Evolutionary conservation across 2,329 filamentous ascomycete species (phyloP).

Genomic region (Clathrospora elynae): DNA sequence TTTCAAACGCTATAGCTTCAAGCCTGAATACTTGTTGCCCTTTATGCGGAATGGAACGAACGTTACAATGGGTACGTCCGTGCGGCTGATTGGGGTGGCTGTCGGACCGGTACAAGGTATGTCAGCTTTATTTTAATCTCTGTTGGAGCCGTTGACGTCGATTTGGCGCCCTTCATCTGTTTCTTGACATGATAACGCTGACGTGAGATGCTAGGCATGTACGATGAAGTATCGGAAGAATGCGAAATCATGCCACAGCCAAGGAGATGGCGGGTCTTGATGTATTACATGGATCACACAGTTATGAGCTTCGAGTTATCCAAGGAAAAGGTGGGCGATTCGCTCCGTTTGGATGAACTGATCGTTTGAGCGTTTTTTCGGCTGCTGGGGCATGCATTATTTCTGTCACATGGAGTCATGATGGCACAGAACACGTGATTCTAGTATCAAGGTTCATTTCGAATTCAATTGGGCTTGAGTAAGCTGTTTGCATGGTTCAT

Average conservation of each 20-base stretch:
- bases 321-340: conserved; percentile 21
- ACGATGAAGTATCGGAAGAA: neutral
- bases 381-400: neutral
- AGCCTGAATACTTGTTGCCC: conserved; percentile 63
- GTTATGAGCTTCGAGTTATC: conserved; percentile 72
- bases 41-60: conserved; percentile 24
- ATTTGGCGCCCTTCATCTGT: conserved; percentile 18
- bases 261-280: conserved; percentile 67
- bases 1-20: conserved; percentile 51
- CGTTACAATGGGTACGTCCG: conserved; percentile 12
- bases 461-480: too few relatives aligned
- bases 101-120: conserved; percentile 65
- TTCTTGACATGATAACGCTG: neutral
- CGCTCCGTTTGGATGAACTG: conserved; percentile 26
- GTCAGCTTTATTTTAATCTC: too few relatives aligned
- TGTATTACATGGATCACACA: conserved; percentile 73
- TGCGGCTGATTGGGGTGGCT: conserved; percentile 68
- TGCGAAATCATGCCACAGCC: neutral
- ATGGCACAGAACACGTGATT: too few relatives aligned
- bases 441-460: too few relatives aligned
- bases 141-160: too few relatives aligned
- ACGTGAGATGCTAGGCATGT: conserved; percentile 2
- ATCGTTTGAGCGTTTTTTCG: conserved; percentile 23
- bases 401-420: too few relatives aligned
- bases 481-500: too few relatives aligned